A percentile compares a stretch with the other conserved stretches of the same genome.
phyloP scores from a whole-genome alignment of 1,284 basidiomycete species.

The Sanghuangporus sanghuang region DNA sequence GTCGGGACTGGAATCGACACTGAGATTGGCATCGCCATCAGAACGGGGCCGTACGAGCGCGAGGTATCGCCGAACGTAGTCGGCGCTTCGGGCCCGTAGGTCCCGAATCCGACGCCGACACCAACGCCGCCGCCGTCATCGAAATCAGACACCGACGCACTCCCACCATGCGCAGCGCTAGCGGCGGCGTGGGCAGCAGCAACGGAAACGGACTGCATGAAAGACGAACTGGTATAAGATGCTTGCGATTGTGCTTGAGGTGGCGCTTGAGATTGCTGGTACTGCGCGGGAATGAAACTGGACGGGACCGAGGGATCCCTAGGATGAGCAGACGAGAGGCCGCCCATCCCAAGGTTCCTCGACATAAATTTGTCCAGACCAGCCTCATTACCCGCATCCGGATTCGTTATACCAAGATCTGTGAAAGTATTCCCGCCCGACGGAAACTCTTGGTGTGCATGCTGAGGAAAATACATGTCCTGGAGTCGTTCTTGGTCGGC shows the following conservation, averaged over 20 bases:
- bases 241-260: conserved; percentile 3
- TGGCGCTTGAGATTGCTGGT: conserved; percentile 15
- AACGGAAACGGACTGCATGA: no score
- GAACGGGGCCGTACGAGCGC: background rate
- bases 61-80: background rate
- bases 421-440: background rate
- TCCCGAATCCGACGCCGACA: conserved; percentile 1
- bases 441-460: background rate
- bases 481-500: background rate
- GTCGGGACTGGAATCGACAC: background rate
- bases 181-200: no score
- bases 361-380: background rate
- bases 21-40: background rate
- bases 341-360: background rate
- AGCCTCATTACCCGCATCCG: background rate
- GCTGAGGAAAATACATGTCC: background rate
- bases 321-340: background rate
- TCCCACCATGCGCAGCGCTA: background rate
- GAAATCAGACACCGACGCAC: background rate
- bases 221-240: no score
- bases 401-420: background rate
- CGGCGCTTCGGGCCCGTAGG: background rate
- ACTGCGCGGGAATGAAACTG: background rate
- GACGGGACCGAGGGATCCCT: background rate
- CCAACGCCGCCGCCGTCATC: background rate